These are phyloP conservation scores for Alisma plantagoaquatica DNA, from an alignment of 106 monocot genomes.

Conservation along the genomic window DNA sequence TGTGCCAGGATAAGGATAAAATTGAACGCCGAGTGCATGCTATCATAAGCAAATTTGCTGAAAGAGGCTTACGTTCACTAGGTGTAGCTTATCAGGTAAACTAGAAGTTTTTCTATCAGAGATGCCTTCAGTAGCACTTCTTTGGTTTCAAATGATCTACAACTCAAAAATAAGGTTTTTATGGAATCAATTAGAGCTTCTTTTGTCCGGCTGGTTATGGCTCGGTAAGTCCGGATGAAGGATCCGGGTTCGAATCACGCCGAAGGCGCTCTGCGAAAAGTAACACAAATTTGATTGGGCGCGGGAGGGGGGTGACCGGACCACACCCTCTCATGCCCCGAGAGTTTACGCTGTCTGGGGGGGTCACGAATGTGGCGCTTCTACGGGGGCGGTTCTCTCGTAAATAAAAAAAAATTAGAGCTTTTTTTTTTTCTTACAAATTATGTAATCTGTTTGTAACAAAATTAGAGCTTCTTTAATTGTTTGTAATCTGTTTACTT, in stretches of 20 bases:
- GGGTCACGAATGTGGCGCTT: too few relatives aligned
- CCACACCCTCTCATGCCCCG: too few relatives aligned
- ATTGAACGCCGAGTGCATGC: conserved; percentile 36
- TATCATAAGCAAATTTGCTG: conserved; percentile 47
- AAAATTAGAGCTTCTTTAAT: too few relatives aligned
- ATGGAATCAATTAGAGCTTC: not conserved
- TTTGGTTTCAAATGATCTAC: not conserved
- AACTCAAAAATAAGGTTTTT: not conserved
- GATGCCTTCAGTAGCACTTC: not conserved
- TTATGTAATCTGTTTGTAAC: too few relatives aligned
- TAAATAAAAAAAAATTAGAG: not conserved
- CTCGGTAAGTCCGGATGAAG: not conserved
- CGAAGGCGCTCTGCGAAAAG: too few relatives aligned
- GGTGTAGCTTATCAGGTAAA: conserved; percentile 58
- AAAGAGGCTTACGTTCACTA: conserved; percentile 50
- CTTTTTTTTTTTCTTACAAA: not conserved
- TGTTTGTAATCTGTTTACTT: not conserved
- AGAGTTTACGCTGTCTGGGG: too few relatives aligned
- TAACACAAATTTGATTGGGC: too few relatives aligned
- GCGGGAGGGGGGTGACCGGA: too few relatives aligned
- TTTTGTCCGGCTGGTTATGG: not conserved
- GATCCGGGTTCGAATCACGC: too few relatives aligned
- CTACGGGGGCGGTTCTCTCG: too few relatives aligned
- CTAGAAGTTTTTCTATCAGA: not conserved
- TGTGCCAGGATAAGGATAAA: conserved; percentile 39